Percentiles rank a stretch among this genome's conserved stretches.
Evolutionary conservation across 2,329 filamentous ascomycete species (phyloP).

Genomic region (Hypoxylon sp.): DNA sequence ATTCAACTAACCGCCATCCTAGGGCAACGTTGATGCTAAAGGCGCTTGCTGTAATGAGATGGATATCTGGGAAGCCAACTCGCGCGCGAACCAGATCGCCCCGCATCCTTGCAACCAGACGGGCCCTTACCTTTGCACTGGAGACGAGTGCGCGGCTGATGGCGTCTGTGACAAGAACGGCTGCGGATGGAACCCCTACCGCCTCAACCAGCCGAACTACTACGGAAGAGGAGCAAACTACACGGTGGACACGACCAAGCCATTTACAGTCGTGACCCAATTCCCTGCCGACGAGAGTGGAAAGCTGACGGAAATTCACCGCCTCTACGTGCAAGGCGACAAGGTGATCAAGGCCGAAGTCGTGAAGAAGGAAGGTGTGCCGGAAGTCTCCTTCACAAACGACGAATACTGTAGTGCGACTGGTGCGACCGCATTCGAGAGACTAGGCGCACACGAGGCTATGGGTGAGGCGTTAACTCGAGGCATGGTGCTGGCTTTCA

Average conservation of each 20-base stretch:
- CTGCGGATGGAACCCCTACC: conserved; percentile 58
- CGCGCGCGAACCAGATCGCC: conserved; percentile 55
- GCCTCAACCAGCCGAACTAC: conserved; percentile 52
- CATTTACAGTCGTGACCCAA: conserved; percentile 58
- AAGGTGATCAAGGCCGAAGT: conserved; percentile 55
- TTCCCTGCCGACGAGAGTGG: conserved; percentile 55
- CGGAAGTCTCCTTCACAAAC: conserved; percentile 55
- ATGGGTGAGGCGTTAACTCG: conserved; percentile 62
- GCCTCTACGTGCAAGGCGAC: conserved; percentile 57
- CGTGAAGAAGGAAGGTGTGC: conserved; percentile 53
- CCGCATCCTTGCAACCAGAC: conserved; percentile 58
- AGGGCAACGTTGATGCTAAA: conserved; percentile 56
- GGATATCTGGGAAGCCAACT: conserved; percentile 60
- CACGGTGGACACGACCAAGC: conserved; percentile 55
- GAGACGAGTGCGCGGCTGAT: conserved; percentile 51
- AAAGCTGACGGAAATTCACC: conserved; percentile 54
- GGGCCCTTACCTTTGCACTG: conserved; percentile 53
- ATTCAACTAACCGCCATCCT: conserved; percentile 26
- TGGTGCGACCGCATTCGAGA: conserved; percentile 54
- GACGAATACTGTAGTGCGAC: conserved; percentile 57
- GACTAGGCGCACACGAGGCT: conserved; percentile 59
- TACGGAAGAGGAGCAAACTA: conserved; percentile 53
- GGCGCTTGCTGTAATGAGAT: conserved; percentile 59
- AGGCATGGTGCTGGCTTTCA: conserved; percentile 66
- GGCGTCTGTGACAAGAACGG: conserved; percentile 58